Evolutionary conservation across 192 early-diverging fungal species (phyloP).

Genomic region (Coemansia sp.): DNA sequence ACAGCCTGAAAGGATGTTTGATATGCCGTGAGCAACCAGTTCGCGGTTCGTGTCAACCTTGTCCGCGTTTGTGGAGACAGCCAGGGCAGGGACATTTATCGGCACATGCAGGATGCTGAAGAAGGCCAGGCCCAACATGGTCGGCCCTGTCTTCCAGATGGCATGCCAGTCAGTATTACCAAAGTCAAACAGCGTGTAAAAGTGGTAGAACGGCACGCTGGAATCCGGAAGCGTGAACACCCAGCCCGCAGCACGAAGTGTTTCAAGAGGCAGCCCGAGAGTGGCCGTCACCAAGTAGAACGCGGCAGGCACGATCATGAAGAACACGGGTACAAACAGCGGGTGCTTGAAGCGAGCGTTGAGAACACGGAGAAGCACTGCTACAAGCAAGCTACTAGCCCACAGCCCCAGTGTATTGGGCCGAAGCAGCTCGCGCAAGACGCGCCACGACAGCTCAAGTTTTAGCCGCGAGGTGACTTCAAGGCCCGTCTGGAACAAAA

Average conservation of each 20-base stretch:
- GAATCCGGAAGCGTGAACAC: slow-evolving; percentile 75
- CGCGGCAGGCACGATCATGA: slow-evolving; percentile 70
- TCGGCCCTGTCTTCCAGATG: slow-evolving; percentile 71
- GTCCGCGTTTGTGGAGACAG: slow-evolving; percentile 84
- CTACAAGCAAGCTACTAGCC: slow-evolving; percentile 66
- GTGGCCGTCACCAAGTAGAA: slow-evolving; percentile 71
- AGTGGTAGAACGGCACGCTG: slow-evolving; percentile 79
- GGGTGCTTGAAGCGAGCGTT: slow-evolving; percentile 68
- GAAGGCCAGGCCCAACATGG: slow-evolving; percentile 89
- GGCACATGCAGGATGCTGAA: slow-evolving; percentile 97
- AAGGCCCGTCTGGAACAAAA: slow-evolving; percentile 86
- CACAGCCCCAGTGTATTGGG: slow-evolving; percentile 72
- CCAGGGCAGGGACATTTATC: slow-evolving; percentile 92
- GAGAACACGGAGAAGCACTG: slow-evolving; percentile 69
- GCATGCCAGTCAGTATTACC: slow-evolving; percentile 64
- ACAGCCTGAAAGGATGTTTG: slow-evolving; percentile 80
- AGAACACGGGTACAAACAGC: slow-evolving; percentile 87
- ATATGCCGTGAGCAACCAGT: slow-evolving; percentile 87
- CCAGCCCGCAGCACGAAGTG: slow-evolving; percentile 75
- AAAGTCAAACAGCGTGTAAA: slow-evolving; percentile 71
- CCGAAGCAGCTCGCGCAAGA: slow-evolving; percentile 65
- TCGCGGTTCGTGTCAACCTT: slow-evolving; percentile 91
- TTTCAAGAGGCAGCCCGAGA: slow-evolving; percentile 60
- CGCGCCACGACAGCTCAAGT: slow-evolving; percentile 59
- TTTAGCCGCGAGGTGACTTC: slow-evolving; percentile 77